Percentiles rank a stretch among this genome's conserved stretches.
These are phyloP conservation scores for Croton setiger DNA, from an alignment of 441 rosid species.

Conservation along the genomic window DNA sequence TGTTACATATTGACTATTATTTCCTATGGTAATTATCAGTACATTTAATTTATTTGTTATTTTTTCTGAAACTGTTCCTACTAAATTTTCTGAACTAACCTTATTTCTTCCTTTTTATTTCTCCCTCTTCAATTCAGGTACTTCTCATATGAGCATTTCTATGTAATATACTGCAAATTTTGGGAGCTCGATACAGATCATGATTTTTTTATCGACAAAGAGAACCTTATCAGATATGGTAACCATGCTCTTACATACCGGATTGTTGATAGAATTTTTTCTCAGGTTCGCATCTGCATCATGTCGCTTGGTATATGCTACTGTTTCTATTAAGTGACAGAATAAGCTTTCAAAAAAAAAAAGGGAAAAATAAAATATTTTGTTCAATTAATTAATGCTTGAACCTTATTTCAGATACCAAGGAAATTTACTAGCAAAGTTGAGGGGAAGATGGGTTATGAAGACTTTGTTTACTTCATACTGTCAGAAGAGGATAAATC, in stretches of 20 bases:
- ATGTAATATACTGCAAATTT: constrained; percentile 97
- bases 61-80: background rate
- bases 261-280: constrained; percentile 88
- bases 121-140: constrained; percentile 39
- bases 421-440: constrained; percentile 85
- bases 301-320: background rate
- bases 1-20: background rate
- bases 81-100: background rate
- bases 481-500: constrained; percentile 97
- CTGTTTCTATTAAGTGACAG: background rate
- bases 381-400: constrained; percentile 6
- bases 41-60: background rate
- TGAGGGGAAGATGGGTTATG: constrained; percentile 97
- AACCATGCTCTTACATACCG: constrained; percentile 93
- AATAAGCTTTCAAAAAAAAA: background rate
- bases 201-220: constrained; percentile 90
- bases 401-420: constrained; percentile 47
- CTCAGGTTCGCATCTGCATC: constrained; percentile 62
- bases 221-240: constrained; percentile 94
- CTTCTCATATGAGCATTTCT: constrained; percentile 96
- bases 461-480: constrained; percentile 96
- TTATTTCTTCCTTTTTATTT: background rate
- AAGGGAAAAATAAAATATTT: background rate
- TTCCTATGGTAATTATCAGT: background rate
- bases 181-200: constrained; percentile 98